Percentiles rank a stretch among this genome's conserved stretches.
Conservation (phyloP, 176 grass and related monocot species). For the Zizania latifolia region DNA sequence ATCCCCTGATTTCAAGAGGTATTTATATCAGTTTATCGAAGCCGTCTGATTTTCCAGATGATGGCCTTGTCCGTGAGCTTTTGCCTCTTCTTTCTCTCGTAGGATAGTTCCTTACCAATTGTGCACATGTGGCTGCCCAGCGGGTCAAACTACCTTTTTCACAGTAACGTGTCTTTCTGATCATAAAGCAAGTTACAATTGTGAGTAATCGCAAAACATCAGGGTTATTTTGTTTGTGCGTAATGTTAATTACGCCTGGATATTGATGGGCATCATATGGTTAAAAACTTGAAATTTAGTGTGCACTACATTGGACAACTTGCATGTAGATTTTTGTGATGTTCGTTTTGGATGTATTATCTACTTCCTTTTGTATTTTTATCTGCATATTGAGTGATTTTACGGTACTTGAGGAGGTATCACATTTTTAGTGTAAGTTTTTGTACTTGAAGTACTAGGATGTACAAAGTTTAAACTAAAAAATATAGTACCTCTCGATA, state of each 20-base stretch:
- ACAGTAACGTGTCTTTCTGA: not conserved
- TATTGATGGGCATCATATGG: not conserved
- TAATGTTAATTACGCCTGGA: not conserved
- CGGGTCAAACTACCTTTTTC: not conserved
- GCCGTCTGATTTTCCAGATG: not conserved
- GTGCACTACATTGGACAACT: not conserved
- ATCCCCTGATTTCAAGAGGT: not conserved
- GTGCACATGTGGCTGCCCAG: slow-evolving; percentile 6
- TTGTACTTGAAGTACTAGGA: no score
- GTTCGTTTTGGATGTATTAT: not conserved
- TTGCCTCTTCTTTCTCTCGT: not conserved
- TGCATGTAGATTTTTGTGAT: not conserved
- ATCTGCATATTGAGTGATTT: no score
- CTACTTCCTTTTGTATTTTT: not conserved
- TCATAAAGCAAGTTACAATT: not conserved
- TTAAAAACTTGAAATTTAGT: not conserved
- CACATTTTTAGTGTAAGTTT: no score
- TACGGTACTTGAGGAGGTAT: no score
- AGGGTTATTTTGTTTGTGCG: not conserved
- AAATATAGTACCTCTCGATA: no score
- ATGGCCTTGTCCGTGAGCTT: not conserved
- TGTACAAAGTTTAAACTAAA: no score
- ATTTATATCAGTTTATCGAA: not conserved
- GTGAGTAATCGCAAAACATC: not conserved
- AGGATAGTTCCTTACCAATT: not conserved